Evolutionary conservation across 2,329 filamentous ascomycete species (phyloP).

Genomic region (Microcera coccophila): DNA sequence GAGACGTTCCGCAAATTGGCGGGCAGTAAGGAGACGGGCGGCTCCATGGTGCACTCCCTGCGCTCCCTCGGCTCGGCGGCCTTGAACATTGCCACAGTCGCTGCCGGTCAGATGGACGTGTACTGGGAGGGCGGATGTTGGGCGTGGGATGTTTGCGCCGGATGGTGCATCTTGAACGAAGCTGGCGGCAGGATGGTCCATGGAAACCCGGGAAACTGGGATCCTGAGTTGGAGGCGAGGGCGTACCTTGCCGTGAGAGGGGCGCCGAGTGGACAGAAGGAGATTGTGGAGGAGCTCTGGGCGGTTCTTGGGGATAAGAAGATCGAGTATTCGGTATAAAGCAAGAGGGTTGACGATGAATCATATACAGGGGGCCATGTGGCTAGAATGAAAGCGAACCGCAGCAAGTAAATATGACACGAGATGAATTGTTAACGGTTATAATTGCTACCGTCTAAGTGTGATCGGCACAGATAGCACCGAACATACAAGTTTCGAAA

Average conservation of each 20-base stretch:
- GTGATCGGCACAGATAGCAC: not conserved
- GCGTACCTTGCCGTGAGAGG: constrained; percentile 61
- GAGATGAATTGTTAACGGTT: not conserved
- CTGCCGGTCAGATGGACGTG: constrained; percentile 65
- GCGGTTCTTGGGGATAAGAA: constrained; percentile 50
- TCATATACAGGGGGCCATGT: not conserved
- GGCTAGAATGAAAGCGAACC: too few species aligned
- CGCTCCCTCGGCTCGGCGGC: constrained; percentile 70
- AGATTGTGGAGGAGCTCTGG: constrained; percentile 64
- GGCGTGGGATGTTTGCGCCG: constrained; percentile 82
- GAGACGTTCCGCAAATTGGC: constrained; percentile 61
- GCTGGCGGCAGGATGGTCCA: constrained; percentile 69
- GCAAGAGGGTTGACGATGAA: not conserved
- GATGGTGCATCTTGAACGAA: constrained; percentile 71
- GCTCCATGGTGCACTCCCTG: constrained; percentile 72
- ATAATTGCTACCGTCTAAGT: not conserved
- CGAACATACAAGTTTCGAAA: not conserved
- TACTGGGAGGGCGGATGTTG: constrained; percentile 85
- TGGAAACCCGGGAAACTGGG: constrained; percentile 71
- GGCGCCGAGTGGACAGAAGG: constrained; percentile 56
- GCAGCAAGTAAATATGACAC: too few species aligned
- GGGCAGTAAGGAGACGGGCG: constrained; percentile 56
- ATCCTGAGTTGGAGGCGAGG: constrained; percentile 55
- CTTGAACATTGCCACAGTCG: constrained; percentile 69
- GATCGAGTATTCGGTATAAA: constrained; percentile 44